Evolutionary conservation across 2,329 filamentous ascomycete species (phyloP), one percentile per base, ranked within the genome.

Genomic region (Beauveria sp.): DNA sequence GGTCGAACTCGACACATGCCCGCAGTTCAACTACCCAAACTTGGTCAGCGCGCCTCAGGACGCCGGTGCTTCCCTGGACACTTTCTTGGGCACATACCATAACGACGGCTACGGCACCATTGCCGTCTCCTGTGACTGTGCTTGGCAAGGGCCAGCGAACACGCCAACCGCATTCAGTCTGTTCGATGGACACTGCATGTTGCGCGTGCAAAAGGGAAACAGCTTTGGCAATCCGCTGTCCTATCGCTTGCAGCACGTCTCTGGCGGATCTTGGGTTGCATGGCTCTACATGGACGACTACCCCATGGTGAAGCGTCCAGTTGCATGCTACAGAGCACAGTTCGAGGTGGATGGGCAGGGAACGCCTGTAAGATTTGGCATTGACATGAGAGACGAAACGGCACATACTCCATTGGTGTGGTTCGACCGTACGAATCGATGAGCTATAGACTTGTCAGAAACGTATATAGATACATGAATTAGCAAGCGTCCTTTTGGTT

Each of bases 41-140:
- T n/a, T 60, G 2, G 55, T 57, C 2, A 53, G 47, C 20, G 59
- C 63, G 30, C 69, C 72, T 5, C 68, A 75, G 3, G 64, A 70
- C 5, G 70, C 73, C 3, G 68, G 70, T 2, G 67, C 73, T n/a
- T 74, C 76, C 65, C 72, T 77, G 68, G 70, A 74, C 60, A 72
- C 74, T 55, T 76, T 77, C 55, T 70, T 74, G 10, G 75, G 75
- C 57, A 71, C 74, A 56, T 77, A 76, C 66, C 71, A 71, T 62
- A 71, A 77, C 67, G 54, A 59, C 0, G 65, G 67, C 16, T 69
- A 68, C 22, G 67, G 67, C 0, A 62, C 61, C 16, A 41, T 68
- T 28, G 55, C 61, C 9, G 55, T 68, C 5, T 61, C 61, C 5
- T 37, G 64, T 4, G 34, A 61, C 9, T 69, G 68, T 24, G 47